These are phyloP conservation scores for Ailanthus altissimus DNA, from an alignment of 345 rosid genomes.

Conservation along the genomic window DNA sequence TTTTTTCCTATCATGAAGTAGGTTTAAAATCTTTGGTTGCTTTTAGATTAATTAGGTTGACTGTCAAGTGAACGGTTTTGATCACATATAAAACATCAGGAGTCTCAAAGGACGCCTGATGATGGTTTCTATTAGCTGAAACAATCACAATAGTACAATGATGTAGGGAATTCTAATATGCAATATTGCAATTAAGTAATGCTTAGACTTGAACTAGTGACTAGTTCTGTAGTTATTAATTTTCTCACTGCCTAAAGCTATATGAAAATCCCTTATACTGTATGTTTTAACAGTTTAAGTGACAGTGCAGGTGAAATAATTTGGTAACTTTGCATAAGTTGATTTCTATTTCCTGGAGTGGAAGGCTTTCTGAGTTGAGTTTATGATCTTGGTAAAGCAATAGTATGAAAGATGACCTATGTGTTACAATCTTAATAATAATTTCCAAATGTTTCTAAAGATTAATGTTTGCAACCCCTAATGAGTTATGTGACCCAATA, in stretches of 20 bases:
- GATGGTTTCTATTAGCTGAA: neutral
- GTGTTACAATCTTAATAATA: neutral
- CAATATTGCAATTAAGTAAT: neutral
- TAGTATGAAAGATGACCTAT: neutral
- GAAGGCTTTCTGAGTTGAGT: neutral
- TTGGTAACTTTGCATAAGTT: neutral
- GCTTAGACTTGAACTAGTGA: neutral
- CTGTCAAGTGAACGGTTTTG: neutral
- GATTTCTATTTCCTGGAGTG: neutral
- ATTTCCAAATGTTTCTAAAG: neutral
- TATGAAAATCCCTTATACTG: neutral
- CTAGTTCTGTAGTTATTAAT: neutral
- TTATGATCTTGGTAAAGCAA: neutral
- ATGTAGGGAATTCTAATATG: neutral
- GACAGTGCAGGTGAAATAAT: neutral
- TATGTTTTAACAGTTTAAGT: neutral
- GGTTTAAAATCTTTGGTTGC: neutral
- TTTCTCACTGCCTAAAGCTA: neutral
- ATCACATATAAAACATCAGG: neutral
- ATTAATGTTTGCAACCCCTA: neutral
- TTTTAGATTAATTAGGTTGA: constrained; percentile 1
- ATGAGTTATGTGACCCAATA: neutral
- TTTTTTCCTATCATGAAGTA: neutral
- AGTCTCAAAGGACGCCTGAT: neutral
- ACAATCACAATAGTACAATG: neutral